These are phyloP conservation scores for Leccinellum luteum DNA, from an alignment of 768 basidiomycete species.

Conservation along the genomic window DNA sequence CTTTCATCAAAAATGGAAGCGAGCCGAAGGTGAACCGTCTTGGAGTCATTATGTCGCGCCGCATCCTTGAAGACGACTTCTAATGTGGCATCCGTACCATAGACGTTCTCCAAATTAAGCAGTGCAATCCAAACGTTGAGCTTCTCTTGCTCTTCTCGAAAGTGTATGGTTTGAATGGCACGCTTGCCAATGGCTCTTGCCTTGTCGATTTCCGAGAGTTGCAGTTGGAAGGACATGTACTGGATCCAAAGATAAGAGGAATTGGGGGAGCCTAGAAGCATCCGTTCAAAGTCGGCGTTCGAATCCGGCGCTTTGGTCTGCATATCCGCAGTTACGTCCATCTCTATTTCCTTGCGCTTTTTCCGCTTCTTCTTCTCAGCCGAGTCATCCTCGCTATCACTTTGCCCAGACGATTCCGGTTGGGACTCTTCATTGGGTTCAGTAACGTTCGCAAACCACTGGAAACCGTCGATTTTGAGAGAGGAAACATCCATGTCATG, in stretches of 20 bases:
- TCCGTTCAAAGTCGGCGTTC: constrained; percentile 90
- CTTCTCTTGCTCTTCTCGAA: constrained; percentile 94
- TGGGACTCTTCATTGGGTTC: constrained; percentile 39
- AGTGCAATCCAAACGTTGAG: constrained; percentile 97
- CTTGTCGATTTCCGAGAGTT: constrained; percentile 94
- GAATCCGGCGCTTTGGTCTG: constrained; percentile 85
- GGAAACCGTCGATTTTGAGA: constrained; percentile 65
- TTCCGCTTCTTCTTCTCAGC: constrained; percentile 60
- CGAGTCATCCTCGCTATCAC: constrained; percentile 16
- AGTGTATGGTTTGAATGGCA: constrained; percentile 84
- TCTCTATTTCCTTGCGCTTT: constrained; percentile 68
- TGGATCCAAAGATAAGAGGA: constrained; percentile 99
- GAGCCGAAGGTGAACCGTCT: constrained; percentile 82
- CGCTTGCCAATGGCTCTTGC: constrained; percentile 84
- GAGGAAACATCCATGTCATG: constrained; percentile 24
- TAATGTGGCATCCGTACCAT: constrained; percentile 79
- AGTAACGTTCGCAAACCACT: constrained; percentile 55
- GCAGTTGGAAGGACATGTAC: constrained; percentile 98
- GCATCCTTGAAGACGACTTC: constrained; percentile 90
- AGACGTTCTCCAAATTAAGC: constrained; percentile 90
- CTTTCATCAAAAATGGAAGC: constrained; percentile 83
- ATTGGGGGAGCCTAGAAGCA: constrained; percentile 90
- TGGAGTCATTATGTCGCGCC: constrained; percentile 85
- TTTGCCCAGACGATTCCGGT: constrained; percentile 45
- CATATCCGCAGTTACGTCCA: constrained; percentile 84